phyloP scores from a whole-genome alignment of 2,329 filamentous ascomycete genomes.

The Cercospora brassicicola region DNA sequence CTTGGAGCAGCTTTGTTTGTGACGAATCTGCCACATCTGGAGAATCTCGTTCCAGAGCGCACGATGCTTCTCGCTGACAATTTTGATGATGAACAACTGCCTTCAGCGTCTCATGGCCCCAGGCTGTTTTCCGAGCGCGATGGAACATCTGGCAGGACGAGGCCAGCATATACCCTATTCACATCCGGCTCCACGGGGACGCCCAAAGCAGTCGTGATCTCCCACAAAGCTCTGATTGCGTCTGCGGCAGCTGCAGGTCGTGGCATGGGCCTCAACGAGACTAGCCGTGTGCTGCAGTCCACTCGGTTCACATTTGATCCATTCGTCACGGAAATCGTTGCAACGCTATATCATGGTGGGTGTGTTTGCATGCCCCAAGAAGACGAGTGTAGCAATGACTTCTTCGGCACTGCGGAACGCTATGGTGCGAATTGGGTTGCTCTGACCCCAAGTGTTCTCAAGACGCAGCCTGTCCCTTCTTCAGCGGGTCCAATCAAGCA shows the following conservation, averaged over 20 bases:
- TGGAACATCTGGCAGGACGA: background rate
- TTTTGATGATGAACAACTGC: background rate
- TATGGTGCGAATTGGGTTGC: background rate
- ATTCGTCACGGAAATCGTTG: background rate
- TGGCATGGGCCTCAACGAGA: background rate
- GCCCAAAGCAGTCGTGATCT: slow-evolving; percentile 19
- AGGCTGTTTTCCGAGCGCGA: background rate
- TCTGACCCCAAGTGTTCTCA: background rate
- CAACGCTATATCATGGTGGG: background rate
- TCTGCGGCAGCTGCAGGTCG: background rate
- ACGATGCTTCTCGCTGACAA: background rate
- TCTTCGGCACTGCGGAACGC: background rate
- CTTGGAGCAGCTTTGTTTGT: background rate
- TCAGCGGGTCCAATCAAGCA: background rate
- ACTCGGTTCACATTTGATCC: background rate
- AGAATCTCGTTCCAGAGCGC: background rate
- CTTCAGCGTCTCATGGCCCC: background rate
- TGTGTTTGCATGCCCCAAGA: background rate
- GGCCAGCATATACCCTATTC: slow-evolving; percentile 4
- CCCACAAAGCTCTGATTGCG: background rate
- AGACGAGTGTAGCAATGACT: background rate
- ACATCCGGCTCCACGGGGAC: slow-evolving; percentile 16
- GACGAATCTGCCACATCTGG: background rate
- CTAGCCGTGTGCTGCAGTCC: background rate
- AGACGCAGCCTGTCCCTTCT: background rate